Base-by-base conservation (phyloP, 2,329 filamentous ascomycete species). In the Aspergillus sp. region DNA sequence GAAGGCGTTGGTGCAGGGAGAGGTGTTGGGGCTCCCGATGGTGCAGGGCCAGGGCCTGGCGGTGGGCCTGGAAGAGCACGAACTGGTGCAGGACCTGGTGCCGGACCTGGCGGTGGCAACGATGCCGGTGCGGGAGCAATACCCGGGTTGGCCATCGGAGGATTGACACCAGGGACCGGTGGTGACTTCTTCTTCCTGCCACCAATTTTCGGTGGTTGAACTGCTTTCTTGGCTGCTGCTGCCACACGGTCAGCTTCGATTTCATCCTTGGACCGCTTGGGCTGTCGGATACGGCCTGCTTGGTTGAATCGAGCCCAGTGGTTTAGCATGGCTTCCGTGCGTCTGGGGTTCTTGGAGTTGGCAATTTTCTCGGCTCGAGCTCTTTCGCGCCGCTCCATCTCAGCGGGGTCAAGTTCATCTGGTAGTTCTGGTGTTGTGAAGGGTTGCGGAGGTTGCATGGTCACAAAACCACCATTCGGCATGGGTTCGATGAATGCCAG, bases 301-400 rank as follows among this genome's bases (percentile, higher is more conserved):
- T 60, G 58, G 46, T 71, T 71, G 58, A 72, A 72, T 20, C 68
- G 66, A 17, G 62, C 66, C 69, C 69, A 72, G 53, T 72, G 69
- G 49, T 71, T 67, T 22, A 72, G 62, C 69, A 72, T 72, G 39
- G 69, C 69, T 53, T 71, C 67, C 7, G 69, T 72, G 23, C 69
- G 62, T 49, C 69, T 70, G 4, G 69, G 69, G 43, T 72, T 72
- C 55, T 72, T 71, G 17, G 69, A 71, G 46, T 71, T 68, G 39
- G 61, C 59, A 39, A 72, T 71, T 51, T 71, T 70, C 43, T 65
- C 56, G 15, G 60, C 65, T 42, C 65, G 63, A 15, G 62, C 63
- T 12, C 37, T 15, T 17, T 39, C 37, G 12, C 37, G 37, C 37
- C 37, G 37, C 17, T 39, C 37, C 25, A 64, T 52, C 41, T 69